Evolutionary conservation across 441 rosid genomes (phyloP).

Genomic region (Raphanus hybrid): DNA sequence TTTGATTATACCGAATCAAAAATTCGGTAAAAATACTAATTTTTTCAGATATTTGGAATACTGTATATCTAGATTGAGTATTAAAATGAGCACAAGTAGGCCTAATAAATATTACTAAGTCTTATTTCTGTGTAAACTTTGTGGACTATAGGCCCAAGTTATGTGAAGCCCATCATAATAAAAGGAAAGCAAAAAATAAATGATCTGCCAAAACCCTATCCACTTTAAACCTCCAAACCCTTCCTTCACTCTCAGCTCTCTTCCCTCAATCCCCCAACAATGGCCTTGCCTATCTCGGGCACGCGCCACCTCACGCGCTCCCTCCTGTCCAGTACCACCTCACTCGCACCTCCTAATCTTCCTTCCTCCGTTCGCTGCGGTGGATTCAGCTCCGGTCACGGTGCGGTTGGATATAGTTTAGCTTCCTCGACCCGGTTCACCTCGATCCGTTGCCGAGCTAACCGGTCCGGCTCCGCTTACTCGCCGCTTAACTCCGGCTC

Average conservation of each 20-base stretch:
- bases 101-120: too few species aligned
- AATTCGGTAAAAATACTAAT: too few species aligned
- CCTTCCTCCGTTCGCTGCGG: constrained; percentile 49
- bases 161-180: constrained; percentile 14
- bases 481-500: constrained; percentile 89
- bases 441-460: constrained; percentile 67
- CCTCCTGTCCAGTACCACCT: constrained; percentile 19
- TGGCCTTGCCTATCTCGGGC: constrained; percentile 82
- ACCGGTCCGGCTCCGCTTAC: constrained; percentile 77
- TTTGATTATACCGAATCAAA: too few species aligned
- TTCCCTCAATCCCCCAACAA: constrained; percentile 34
- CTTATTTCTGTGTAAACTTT: too few species aligned
- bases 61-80: too few species aligned
- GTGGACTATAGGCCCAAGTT: not conserved
- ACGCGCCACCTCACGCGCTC: constrained; percentile 64
- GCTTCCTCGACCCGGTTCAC: constrained; percentile 47
- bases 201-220: constrained; percentile 37
- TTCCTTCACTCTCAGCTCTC: not conserved
- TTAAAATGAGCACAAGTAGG: too few species aligned
- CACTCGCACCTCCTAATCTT: constrained; percentile 47
- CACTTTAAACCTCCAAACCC: constrained; percentile 35
- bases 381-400: constrained; percentile 49
- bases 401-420: constrained; percentile 41
- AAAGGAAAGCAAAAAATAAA: not conserved
- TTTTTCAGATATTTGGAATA: too few species aligned